Conservation (phyloP, 2,329 filamentous ascomycete species). For the Fusarium ambrosium region DNA sequence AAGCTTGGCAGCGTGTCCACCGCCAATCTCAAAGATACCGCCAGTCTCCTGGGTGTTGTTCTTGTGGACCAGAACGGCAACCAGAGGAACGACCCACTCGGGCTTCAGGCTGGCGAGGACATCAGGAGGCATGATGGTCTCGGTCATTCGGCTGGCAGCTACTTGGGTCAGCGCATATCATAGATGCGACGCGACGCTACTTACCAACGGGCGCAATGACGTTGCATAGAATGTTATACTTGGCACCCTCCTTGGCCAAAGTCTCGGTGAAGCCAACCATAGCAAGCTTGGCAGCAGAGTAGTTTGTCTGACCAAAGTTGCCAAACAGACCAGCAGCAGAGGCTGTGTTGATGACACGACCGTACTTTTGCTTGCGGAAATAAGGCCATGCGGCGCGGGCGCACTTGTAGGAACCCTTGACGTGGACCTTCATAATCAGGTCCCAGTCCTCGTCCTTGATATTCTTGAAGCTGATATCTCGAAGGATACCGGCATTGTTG, state of each 20-base stretch:
- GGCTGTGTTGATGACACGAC: constrained; percentile 94
- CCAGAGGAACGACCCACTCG: constrained; percentile 94
- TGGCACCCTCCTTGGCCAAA: constrained; percentile 94
- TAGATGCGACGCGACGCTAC: constrained; percentile 23
- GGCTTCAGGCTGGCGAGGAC: constrained; percentile 87
- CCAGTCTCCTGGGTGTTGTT: constrained; percentile 87
- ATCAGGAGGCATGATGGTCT: constrained; percentile 96
- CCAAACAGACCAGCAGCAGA: constrained; percentile 97
- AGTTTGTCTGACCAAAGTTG: constrained; percentile 96
- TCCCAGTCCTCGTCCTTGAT: constrained; percentile 99
- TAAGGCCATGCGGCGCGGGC: constrained; percentile 94
- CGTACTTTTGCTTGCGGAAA: constrained; percentile 99
- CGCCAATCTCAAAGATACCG: constrained; percentile 92
- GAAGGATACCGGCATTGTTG: constrained; percentile 97
- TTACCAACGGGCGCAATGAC: constrained; percentile 87
- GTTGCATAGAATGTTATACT: constrained; percentile 98
- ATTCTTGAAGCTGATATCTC: constrained; percentile 98
- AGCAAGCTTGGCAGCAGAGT: constrained; percentile 95
- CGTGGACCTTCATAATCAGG: constrained; percentile 91
- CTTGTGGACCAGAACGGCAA: constrained; percentile 88
- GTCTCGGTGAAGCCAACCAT: constrained; percentile 98
- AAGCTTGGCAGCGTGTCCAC: constrained; percentile 91
- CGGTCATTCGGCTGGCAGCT: constrained; percentile 95
- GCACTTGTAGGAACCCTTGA: constrained; percentile 95
- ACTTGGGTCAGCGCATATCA: constrained; percentile 26